phyloP scores from a whole-genome alignment of 768 basidiomycete genomes.

The Collybia mongolica region DNA sequence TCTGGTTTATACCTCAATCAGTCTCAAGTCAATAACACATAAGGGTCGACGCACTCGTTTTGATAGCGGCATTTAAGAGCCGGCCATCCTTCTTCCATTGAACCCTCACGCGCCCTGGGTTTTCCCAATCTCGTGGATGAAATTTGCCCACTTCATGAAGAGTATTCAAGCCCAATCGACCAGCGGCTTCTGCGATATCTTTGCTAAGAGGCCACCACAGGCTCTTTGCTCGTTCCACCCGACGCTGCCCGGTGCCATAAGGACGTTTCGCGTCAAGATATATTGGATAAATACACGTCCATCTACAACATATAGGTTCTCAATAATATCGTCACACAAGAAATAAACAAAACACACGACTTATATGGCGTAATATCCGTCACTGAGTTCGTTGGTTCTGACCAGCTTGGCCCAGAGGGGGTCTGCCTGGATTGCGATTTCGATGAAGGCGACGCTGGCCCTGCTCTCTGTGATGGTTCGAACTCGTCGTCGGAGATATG shows the following conservation, averaged over 20 bases:
- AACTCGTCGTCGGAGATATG: conserved; percentile 52
- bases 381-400: conserved; percentile 36
- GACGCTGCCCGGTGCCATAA: conserved; percentile 78
- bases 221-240: conserved; percentile 74
- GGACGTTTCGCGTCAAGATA: conserved; percentile 96
- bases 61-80: conserved; percentile 65
- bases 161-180: conserved; percentile 70
- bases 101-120: conserved; percentile 92
- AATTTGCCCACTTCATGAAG: conserved; percentile 88
- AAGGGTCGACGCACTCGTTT: conserved; percentile 59
- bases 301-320: conserved; percentile 45
- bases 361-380: conserved; percentile 84
- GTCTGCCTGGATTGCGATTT: conserved; percentile 23
- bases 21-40: background rate
- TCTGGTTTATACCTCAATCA: conserved; percentile 40
- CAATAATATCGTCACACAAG: conserved; percentile 13
- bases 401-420: conserved; percentile 19
- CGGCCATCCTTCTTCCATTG: conserved; percentile 84
- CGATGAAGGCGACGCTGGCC: conserved; percentile 54
- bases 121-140: conserved; percentile 98
- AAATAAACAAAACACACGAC: conserved; percentile 47
- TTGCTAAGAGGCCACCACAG: conserved; percentile 96
- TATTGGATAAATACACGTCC: conserved; percentile 96
- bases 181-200: conserved; percentile 86
- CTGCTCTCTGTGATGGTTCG: conserved; percentile 40